These are phyloP conservation scores for Neonectria punicea DNA, from an alignment of 2,329 filamentous ascomycete species.

Conservation along the genomic window DNA sequence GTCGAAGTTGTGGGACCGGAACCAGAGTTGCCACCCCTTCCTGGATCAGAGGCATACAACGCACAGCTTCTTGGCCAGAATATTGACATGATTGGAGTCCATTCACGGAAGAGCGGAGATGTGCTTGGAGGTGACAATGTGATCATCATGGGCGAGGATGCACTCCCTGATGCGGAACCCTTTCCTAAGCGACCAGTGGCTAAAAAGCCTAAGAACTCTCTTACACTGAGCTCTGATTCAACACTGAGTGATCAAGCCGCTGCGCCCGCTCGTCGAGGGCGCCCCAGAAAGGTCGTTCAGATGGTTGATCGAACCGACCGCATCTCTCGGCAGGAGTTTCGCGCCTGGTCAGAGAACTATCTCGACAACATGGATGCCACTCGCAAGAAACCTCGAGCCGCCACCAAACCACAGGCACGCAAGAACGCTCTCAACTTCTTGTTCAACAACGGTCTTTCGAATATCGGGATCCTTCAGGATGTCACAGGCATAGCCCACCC, in stretches of 20 bases:
- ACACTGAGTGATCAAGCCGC: conserved; percentile 32
- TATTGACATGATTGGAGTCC: conserved; percentile 18
- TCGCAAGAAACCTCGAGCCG: conserved; percentile 39
- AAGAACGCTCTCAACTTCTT: conserved; percentile 48
- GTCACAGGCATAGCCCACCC: conserved; percentile 52
- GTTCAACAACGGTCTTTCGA: conserved; percentile 50
- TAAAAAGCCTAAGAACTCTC: conserved; percentile 27
- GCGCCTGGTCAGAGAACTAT: conserved; percentile 57
- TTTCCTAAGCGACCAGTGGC: conserved; percentile 43
- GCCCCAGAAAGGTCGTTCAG: conserved; percentile 39
- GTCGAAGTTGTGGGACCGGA: conserved; percentile 52
- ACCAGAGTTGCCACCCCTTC: conserved; percentile 56
- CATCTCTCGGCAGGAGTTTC: conserved; percentile 51
- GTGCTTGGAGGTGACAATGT: conserved; percentile 46
- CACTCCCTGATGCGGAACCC: conserved; percentile 51
- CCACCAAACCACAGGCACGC: conserved; percentile 51
- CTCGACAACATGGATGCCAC: conserved; percentile 64
- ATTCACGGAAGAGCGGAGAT: conserved; percentile 2
- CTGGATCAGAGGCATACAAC: conserved; percentile 30
- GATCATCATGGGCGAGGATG: conserved; percentile 51
- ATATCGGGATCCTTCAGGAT: conserved; percentile 39
- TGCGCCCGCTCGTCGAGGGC: conserved; percentile 37
- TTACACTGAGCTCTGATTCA: conserved; percentile 36
- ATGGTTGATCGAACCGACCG: conserved; percentile 49
- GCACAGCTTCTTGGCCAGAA: conserved; percentile 25